Evolutionary conservation across 768 basidiomycete species (phyloP).

Genomic region (Calocybe indica): DNA sequence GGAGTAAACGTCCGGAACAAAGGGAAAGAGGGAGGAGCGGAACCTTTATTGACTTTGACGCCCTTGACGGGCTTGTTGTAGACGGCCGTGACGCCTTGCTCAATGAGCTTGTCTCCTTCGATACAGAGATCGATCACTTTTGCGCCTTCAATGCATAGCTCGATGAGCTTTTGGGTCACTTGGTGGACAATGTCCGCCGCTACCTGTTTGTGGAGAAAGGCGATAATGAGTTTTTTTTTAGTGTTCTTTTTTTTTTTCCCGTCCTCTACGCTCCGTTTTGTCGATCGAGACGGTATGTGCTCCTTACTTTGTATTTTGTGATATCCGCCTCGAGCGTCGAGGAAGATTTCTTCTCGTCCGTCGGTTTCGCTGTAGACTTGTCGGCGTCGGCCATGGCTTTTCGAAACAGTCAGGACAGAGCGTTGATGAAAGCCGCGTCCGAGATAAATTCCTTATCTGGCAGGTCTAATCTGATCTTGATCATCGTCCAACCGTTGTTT

Average conservation of each 20-base stretch:
- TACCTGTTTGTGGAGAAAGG: slow-evolving; percentile 36
- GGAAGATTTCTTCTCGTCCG: slow-evolving; percentile 44
- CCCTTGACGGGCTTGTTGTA: slow-evolving; percentile 92
- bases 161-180: slow-evolving; percentile 82
- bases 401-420: not conserved
- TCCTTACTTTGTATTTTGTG: slow-evolving; percentile 79
- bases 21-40: slow-evolving; percentile 2
- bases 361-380: slow-evolving; percentile 23
- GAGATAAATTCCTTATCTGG: slow-evolving; percentile 3
- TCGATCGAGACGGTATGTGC: not conserved
- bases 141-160: slow-evolving; percentile 71
- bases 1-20: not conserved
- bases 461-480: not conserved
- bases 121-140: slow-evolving; percentile 86
- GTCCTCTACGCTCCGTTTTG: not conserved
- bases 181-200: slow-evolving; percentile 87
- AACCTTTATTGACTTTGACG: slow-evolving; percentile 83
- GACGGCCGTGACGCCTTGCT: slow-evolving; percentile 75
- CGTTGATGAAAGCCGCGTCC: not conserved
- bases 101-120: slow-evolving; percentile 91
- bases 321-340: slow-evolving; percentile 67
- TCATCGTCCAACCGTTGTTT: not conserved
- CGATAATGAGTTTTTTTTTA: slow-evolving; percentile 10
- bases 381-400: too few relatives aligned
- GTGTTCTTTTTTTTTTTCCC: slow-evolving; percentile 12